Conservation (phyloP, 2,329 filamentous ascomycete species). For the Fusarium clavum region DNA sequence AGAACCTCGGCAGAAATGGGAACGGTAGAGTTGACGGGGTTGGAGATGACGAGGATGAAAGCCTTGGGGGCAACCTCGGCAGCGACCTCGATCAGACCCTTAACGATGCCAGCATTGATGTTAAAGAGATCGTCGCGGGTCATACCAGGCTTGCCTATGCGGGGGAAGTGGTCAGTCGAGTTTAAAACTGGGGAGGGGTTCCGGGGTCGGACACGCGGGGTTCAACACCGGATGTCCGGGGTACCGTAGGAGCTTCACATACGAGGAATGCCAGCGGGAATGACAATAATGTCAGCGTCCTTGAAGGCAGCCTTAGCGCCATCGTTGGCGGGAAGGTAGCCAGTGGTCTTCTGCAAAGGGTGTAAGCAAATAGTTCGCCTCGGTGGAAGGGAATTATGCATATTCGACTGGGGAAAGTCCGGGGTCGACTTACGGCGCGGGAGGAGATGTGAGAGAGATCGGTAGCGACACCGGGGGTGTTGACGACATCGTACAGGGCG, state of each 20-base stretch:
- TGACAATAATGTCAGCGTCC: constrained; percentile 94
- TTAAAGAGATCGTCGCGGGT: constrained; percentile 99
- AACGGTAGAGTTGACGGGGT: constrained; percentile 99
- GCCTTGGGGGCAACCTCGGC: constrained; percentile 93
- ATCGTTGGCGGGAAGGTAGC: constrained; percentile 87
- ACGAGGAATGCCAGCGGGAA: constrained; percentile 98
- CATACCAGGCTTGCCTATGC: constrained; percentile 96
- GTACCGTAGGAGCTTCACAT: constrained; percentile 55
- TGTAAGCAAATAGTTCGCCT: constrained; percentile 48
- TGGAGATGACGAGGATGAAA: constrained; percentile 96
- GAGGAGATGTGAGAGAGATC: constrained; percentile 98
- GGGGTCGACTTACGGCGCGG: constrained; percentile 70
- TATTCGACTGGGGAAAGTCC: constrained; percentile 24
- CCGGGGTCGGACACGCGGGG: constrained; percentile 37
- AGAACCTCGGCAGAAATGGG: constrained; percentile 97
- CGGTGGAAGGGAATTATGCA: constrained; percentile 41
- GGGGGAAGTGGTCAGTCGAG: constrained; percentile 37
- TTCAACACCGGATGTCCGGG: constrained; percentile 29
- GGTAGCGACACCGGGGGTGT: constrained; percentile 94
- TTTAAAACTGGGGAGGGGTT: constrained; percentile 29
- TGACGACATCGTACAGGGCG: constrained; percentile 98
- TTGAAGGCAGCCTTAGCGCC: constrained; percentile 90
- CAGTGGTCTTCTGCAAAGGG: constrained; percentile 77
- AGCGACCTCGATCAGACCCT: constrained; percentile 88
- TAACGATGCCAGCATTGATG: constrained; percentile 98